Base-by-base conservation (phyloP, 495 filamentous ascomycete species). In the Hypoxylon subgilvum region DNA sequence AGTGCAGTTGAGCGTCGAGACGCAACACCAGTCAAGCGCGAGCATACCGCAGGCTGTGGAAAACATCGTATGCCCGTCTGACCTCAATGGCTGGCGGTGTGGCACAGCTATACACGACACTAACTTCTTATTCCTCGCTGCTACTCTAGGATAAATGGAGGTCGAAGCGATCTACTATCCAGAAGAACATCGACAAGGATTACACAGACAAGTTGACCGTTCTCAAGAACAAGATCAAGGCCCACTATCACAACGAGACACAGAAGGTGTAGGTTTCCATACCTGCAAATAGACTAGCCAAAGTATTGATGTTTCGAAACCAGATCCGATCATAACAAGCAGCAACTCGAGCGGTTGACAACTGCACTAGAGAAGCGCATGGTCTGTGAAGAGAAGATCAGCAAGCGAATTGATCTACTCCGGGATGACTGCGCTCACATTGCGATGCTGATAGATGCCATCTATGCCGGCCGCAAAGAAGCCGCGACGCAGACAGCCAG, bases 391-490 rank as follows among this genome's bases (percentile, higher is more conserved):
- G 61, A 58, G 31, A 40, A 58, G 22, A 64, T 64, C 38, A 54
- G 16, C 13, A 38, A 54, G 7, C 17, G 23, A 8, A 54, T 57
- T 12, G 54, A 58, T 21, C 41, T 39, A 0, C 54, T 64, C 3
- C 53, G 44, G 50, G 54, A 58, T 7, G 61, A 64, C n/a, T 44
- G 43, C 17, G 61, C 49, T 22, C 61, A 64, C 21, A 44, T 64
- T 2, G 61, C 61, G 6, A 64, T 64, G 61, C 39, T 64, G 14
- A 7, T 64, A 1, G 44, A 64, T 31, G 61, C 61, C 21, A 28
- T 64, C 18, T 64, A 64, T 31, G 30, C 25, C n/a, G 61, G 54
- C 23, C 61, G 61, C 38, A 34, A 58, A 45, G 61, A 64, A 27
- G 49, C 54, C 7, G 61, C 61, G 7, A n/a, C 14, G 8, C 30